phyloP scores from a whole-genome alignment of 1,284 basidiomycete species.

The Prillingera fragicola region DNA sequence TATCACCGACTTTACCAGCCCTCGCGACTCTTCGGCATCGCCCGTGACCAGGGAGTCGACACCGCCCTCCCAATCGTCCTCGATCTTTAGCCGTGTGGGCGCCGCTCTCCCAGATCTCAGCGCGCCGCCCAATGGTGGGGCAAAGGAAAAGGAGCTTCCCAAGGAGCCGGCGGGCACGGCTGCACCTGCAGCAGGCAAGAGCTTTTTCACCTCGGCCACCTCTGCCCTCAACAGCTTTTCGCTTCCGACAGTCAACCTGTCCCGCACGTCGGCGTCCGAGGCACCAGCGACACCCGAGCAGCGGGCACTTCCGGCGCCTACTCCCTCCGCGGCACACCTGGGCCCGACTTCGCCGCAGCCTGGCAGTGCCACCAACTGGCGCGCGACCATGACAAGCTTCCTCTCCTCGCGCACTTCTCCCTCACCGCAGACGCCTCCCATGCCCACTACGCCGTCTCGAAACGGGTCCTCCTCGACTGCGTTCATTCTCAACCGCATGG shows the following conservation, averaged over 20 bases:
- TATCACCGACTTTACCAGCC: too few relatives aligned
- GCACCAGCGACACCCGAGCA: background rate
- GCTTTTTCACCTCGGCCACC: constrained; percentile 12
- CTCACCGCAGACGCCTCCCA: too few relatives aligned
- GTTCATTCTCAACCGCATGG: constrained; percentile 27
- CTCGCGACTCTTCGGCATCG: too few relatives aligned
- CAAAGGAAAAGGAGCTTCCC: too few relatives aligned
- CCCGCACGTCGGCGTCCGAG: background rate
- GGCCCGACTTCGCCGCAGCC: background rate
- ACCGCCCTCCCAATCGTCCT: too few relatives aligned
- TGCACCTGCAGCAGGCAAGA: background rate
- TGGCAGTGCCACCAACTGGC: constrained; percentile 19
- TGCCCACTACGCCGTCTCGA: constrained; percentile 7
- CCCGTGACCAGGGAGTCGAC: too few relatives aligned
- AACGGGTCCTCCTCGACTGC: constrained; percentile 9
- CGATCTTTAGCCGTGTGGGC: too few relatives aligned
- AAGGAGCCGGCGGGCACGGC: background rate
- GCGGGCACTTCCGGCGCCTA: background rate
- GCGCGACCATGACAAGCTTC: constrained; percentile 34
- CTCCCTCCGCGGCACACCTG: background rate
- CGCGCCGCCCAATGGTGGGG: too few relatives aligned
- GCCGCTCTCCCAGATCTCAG: too few relatives aligned
- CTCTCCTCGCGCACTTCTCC: constrained; percentile 14
- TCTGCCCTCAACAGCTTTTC: constrained; percentile 9
- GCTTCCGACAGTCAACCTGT: constrained; percentile 6